phyloP scores from a whole-genome alignment of 768 basidiomycete species.

The Mrakia frigida region DNA sequence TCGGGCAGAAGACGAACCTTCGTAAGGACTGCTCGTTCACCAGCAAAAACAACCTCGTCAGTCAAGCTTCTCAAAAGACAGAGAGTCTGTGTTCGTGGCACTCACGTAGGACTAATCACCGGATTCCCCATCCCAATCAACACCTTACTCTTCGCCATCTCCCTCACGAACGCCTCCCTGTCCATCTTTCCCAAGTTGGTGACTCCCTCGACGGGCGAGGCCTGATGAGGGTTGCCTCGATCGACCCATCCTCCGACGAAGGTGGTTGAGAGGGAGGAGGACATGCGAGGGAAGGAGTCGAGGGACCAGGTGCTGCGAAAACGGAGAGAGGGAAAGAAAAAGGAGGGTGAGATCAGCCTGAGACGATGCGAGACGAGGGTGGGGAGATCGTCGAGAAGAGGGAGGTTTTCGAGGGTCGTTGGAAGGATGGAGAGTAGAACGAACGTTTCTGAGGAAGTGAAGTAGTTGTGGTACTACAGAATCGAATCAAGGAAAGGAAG shows the following conservation, averaged over 20 bases:
- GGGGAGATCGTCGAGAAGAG: background rate
- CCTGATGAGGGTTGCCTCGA: background rate
- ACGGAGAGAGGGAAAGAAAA: background rate
- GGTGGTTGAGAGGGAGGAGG: background rate
- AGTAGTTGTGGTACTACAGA: conserved; percentile 26
- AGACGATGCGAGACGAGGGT: background rate
- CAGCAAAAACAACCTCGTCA: background rate
- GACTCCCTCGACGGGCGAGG: conserved; percentile 23
- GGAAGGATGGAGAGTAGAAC: background rate
- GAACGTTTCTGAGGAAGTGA: conserved; percentile 9
- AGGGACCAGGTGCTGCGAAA: conserved; percentile 11
- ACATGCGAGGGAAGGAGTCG: conserved; percentile 18
- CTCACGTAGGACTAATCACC: conserved; percentile 29
- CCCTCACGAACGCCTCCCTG: conserved; percentile 13
- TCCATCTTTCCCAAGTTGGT: conserved; percentile 17
- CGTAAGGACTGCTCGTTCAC: conserved; percentile 7
- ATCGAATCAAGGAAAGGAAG: background rate
- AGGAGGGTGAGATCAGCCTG: background rate
- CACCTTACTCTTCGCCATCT: conserved; percentile 30
- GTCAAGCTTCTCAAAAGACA: too few species aligned
- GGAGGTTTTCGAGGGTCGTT: too few species aligned
- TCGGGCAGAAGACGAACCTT: background rate
- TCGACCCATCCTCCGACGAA: conserved; percentile 28
- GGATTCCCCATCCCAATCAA: conserved; percentile 30
- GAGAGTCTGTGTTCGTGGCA: background rate